Conservation (phyloP, 331 rosid species). For the Quercus phellos region DNA sequence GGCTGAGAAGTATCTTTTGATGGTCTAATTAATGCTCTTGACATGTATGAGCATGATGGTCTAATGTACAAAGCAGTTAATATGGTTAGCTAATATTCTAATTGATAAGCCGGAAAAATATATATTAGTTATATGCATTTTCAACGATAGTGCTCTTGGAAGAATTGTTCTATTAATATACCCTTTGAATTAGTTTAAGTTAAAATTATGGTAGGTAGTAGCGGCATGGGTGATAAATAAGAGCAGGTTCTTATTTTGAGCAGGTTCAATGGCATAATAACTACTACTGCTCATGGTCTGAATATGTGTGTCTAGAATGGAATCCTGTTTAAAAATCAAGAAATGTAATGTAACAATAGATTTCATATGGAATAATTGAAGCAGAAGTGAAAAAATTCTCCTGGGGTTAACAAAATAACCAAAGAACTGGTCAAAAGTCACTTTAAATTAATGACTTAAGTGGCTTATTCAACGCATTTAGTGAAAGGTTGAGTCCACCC, state of each 20-base stretch:
- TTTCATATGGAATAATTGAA: background rate
- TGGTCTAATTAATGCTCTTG: background rate
- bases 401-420: background rate
- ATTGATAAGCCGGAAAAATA: background rate
- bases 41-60: background rate
- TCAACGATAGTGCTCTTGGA: too few species aligned
- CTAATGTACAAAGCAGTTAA: background rate
- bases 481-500: constrained; percentile 33
- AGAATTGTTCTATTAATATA: too few species aligned
- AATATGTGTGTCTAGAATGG: background rate
- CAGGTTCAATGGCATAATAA: too few species aligned
- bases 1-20: too few species aligned
- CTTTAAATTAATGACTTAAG: background rate
- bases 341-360: background rate
- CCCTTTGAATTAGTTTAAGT: too few species aligned
- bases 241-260: too few species aligned
- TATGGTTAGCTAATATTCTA: background rate
- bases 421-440: constrained; percentile 22
- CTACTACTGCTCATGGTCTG: background rate
- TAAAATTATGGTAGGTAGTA: too few species aligned
- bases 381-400: background rate
- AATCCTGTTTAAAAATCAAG: background rate
- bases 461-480: constrained; percentile 42
- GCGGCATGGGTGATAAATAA: too few species aligned
- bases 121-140: too few species aligned